phyloP scores from a whole-genome alignment of 495 filamentous ascomycete species.

The Arthonia radiata region DNA sequence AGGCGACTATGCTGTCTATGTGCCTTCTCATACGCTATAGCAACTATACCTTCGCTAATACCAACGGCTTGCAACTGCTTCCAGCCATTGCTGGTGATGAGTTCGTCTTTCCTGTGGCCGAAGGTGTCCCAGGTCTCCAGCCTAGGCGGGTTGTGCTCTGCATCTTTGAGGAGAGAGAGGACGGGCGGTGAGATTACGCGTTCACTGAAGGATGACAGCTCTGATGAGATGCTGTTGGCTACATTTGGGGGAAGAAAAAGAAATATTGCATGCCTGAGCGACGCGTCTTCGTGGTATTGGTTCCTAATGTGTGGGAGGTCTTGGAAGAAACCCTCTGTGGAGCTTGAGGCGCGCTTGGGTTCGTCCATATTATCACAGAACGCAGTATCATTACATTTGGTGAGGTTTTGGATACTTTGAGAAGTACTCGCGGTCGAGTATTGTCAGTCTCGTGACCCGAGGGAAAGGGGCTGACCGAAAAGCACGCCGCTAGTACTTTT shows the following conservation, averaged over 20 bases:
- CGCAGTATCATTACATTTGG: too few relatives aligned
- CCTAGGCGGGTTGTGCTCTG: conserved; percentile 31
- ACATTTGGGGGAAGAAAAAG: conserved; percentile 2
- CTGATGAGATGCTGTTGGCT: not conserved
- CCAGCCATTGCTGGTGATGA: conserved; percentile 34
- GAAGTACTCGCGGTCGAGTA: too few relatives aligned
- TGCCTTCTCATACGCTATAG: conserved; percentile 25
- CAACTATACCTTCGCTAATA: conserved; percentile 26
- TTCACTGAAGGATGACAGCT: conserved; percentile 5
- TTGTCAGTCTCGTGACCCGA: too few relatives aligned
- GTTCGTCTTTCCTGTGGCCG: conserved; percentile 19
- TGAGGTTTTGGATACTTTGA: too few relatives aligned
- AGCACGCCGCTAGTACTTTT: too few relatives aligned
- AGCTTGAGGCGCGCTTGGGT: too few relatives aligned
- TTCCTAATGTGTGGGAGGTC: conserved; percentile 4
- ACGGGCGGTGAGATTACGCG: conserved; percentile 12
- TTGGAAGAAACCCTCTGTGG: conserved; percentile 9
- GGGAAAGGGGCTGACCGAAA: too few relatives aligned
- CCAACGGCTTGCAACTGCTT: conserved; percentile 26
- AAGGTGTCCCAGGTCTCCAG: conserved; percentile 25
- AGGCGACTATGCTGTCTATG: conserved; percentile 22
- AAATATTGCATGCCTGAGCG: not conserved
- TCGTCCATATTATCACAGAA: too few relatives aligned
- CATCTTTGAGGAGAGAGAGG: conserved; percentile 27
- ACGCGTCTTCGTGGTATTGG: conserved; percentile 6